These are phyloP conservation scores for Macrolepiota fuliginosa DNA, from an alignment of 768 basidiomycete genomes.

Conservation along the genomic window DNA sequence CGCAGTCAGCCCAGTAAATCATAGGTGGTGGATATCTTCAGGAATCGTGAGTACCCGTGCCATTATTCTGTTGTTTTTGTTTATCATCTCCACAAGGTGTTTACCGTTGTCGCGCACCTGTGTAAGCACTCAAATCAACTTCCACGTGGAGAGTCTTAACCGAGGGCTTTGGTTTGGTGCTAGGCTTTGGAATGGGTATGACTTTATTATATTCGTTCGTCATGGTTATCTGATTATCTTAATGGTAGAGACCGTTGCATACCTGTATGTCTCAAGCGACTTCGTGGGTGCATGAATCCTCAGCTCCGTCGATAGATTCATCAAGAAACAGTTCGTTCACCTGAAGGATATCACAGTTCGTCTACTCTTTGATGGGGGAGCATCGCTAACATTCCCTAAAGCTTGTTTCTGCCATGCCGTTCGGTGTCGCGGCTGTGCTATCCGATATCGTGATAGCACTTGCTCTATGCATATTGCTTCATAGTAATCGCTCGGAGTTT, in stretches of 20 bases:
- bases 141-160: background rate
- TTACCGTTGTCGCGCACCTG: constrained; percentile 38
- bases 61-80: background rate
- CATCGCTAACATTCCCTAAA: constrained; percentile 12
- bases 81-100: constrained; percentile 23
- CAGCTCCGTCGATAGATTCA: constrained; percentile 26
- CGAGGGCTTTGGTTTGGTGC: background rate
- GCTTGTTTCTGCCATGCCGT: constrained; percentile 39
- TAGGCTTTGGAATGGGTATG: constrained; percentile 41
- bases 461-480: constrained; percentile 39
- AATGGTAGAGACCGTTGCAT: constrained; percentile 32
- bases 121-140: constrained; percentile 24
- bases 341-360: constrained; percentile 34
- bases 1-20: background rate
- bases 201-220: background rate
- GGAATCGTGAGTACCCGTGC: too few relatives aligned
- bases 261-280: constrained; percentile 26
- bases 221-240: background rate
- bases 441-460: constrained; percentile 46
- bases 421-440: constrained; percentile 40
- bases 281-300: background rate
- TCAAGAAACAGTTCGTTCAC: constrained; percentile 32
- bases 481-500: constrained; percentile 38
- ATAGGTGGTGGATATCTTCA: constrained; percentile 33
- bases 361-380: background rate